Evolutionary conservation across 2,329 filamentous ascomycete genomes (phyloP).

Genomic region (Paramyrothecium roridum): DNA sequence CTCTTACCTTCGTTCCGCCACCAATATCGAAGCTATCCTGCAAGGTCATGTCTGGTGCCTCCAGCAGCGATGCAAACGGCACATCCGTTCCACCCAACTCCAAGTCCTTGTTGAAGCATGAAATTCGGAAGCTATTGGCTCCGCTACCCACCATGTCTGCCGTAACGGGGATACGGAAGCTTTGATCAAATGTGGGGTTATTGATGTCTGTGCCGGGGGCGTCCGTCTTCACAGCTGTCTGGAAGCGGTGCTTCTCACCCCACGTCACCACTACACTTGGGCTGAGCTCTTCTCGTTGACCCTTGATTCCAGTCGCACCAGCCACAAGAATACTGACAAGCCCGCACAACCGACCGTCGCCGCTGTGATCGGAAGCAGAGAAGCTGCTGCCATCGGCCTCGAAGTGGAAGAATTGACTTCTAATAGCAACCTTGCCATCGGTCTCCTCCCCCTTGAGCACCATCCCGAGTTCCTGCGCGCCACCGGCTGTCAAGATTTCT

Average conservation of each 20-base stretch:
- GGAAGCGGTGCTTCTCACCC: conserved; percentile 17
- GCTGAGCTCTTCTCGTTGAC: conserved; percentile 20
- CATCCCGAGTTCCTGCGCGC: conserved; percentile 13
- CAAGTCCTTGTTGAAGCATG: neutral
- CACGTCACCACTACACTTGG: conserved; percentile 18
- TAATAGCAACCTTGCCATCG: conserved; percentile 14
- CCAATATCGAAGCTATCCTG: conserved; percentile 1
- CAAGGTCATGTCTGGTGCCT: neutral
- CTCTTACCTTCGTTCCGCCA: neutral
- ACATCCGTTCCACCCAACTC: neutral
- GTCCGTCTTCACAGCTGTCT: conserved; percentile 16
- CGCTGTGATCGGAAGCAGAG: conserved; percentile 6
- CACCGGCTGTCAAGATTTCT: conserved; percentile 14
- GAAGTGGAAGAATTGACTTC: conserved; percentile 17
- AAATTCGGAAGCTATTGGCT: neutral
- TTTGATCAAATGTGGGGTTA: conserved; percentile 18
- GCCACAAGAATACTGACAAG: conserved; percentile 19
- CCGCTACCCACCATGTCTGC: conserved; percentile 9
- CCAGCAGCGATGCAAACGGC: neutral
- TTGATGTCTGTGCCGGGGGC: conserved; percentile 19
- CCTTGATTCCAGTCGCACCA: conserved; percentile 10
- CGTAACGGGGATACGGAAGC: conserved; percentile 17
- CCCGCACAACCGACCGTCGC: conserved; percentile 18
- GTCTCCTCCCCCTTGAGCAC: conserved; percentile 15
- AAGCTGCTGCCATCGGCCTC: conserved; percentile 14